Conservation (phyloP, 305 asterid species). For the Andrographis paniculata region DNA sequence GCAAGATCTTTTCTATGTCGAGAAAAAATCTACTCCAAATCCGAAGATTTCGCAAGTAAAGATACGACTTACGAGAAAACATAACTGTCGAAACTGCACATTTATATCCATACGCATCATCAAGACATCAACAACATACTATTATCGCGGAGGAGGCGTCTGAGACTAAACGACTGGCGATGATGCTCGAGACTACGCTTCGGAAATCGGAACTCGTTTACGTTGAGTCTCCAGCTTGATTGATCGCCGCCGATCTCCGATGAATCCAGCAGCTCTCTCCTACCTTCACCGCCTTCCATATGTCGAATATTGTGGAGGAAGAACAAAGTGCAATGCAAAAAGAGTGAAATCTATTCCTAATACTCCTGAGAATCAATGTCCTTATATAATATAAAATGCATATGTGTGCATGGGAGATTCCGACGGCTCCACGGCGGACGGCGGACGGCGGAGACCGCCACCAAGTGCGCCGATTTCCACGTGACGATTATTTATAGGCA, state of each 20-base stretch:
- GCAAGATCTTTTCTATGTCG: neutral
- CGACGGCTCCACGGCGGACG: too few relatives aligned
- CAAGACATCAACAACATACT: constrained; percentile 25
- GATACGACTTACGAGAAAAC: too few relatives aligned
- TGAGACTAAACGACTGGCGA: constrained; percentile 30
- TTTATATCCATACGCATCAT: neutral
- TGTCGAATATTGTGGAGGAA: neutral
- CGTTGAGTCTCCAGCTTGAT: constrained; percentile 59
- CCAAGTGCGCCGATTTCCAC: too few relatives aligned
- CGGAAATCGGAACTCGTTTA: constrained; percentile 70
- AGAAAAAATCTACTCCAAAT: neutral
- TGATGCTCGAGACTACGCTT: constrained; percentile 32
- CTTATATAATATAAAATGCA: neutral
- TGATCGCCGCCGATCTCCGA: constrained; percentile 23
- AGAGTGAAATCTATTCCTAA: neutral
- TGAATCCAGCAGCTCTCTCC: constrained; percentile 23
- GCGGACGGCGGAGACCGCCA: too few relatives aligned
- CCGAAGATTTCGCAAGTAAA: neutral
- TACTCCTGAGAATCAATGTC: neutral
- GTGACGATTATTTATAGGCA: too few relatives aligned
- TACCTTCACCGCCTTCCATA: constrained; percentile 33
- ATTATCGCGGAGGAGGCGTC: constrained; percentile 39
- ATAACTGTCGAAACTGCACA: neutral
- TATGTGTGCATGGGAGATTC: neutral
- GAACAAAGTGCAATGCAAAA: neutral